Evolutionary conservation across 2,329 filamentous ascomycete genomes (phyloP).

Genomic region (Lasiodiplodia hormozganensis): DNA sequence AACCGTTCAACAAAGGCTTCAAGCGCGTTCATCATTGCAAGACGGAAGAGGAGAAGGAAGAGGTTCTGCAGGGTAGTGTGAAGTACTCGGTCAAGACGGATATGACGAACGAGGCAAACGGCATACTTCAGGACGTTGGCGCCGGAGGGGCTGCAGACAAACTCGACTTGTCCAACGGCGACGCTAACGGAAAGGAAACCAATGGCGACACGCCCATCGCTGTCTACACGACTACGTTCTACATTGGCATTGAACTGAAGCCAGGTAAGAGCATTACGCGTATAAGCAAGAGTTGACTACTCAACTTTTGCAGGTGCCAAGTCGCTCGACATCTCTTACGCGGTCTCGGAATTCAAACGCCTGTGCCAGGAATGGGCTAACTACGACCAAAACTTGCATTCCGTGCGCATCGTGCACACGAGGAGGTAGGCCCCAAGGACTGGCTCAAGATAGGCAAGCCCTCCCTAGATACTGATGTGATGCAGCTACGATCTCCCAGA

Average conservation of each 20-base stretch:
- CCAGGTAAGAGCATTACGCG: slow-evolving; percentile 64
- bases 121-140: slow-evolving; percentile 57
- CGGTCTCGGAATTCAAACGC: slow-evolving; percentile 87
- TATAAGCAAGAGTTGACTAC: slow-evolving; percentile 37
- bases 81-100: slow-evolving; percentile 62
- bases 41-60: slow-evolving; percentile 66
- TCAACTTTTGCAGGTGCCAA: slow-evolving; percentile 64
- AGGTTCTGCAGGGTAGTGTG: slow-evolving; percentile 67
- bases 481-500: slow-evolving; percentile 83
- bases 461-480: slow-evolving; percentile 33
- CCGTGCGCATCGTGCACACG: slow-evolving; percentile 80
- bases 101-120: slow-evolving; percentile 53
- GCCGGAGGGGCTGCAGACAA: slow-evolving; percentile 52
- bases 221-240: slow-evolving; percentile 90
- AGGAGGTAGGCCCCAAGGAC: slow-evolving; percentile 70
- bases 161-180: slow-evolving; percentile 46
- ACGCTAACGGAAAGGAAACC: slow-evolving; percentile 48
- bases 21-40: slow-evolving; percentile 78
- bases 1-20: slow-evolving; percentile 92
- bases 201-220: slow-evolving; percentile 54
- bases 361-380: slow-evolving; percentile 78
- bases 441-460: neutral
- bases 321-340: slow-evolving; percentile 77
- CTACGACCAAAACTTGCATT: slow-evolving; percentile 77
- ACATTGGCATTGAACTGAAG: slow-evolving; percentile 84